Evolutionary conservation across 805 yeast genomes (phyloP), one percentile per base, ranked within the genome.

Genomic region (Lipomyces orientalis): DNA sequence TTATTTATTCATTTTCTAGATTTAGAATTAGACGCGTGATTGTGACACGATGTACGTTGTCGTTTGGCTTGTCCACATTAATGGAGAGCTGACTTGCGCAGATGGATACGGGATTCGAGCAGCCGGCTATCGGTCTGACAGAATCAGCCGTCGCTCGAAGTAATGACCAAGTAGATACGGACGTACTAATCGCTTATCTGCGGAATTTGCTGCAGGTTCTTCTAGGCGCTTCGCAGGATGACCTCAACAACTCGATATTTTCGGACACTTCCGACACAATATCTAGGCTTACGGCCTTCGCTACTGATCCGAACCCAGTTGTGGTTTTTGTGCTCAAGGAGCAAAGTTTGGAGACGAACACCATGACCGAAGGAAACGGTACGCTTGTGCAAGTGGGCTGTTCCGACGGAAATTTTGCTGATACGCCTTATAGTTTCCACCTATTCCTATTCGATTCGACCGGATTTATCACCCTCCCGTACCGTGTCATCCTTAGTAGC

Each of bases 251-350:
- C 29, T 68, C 73, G 12, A 35, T 64, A 12, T 65, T 73, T 29
- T 67, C 69, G 19, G 70, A 62, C 54, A 56, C 61, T 19, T 46
- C 62, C 25, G 64, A 62, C 22, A 37, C 67, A 8, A 39, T 12
- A 14, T 34, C 64, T 14, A 58, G 54, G 33, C 35, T 70, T 14
- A 61, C 67, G 1, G 54, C 68, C 4, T 76, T 76, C 62, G 70
- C 73, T 4, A 37, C 69, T 3, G 76, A 75, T 37, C 55, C 69
- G 34, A 62, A 67, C 14, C 70, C 76, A 9, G 62, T 68, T 37
- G 76, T 73, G 8, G 31, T 76, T 12, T 76, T 75, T 63, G 56
- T 76, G 34, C 54, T 69, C 49, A 71, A 73, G 60, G 70, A 68
- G 19, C 22, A 58, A 51, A 33, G 31, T 43, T 49, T 62, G 49